Conservation (phyloP, 768 basidiomycete genomes). For the Suillus lakei region DNA sequence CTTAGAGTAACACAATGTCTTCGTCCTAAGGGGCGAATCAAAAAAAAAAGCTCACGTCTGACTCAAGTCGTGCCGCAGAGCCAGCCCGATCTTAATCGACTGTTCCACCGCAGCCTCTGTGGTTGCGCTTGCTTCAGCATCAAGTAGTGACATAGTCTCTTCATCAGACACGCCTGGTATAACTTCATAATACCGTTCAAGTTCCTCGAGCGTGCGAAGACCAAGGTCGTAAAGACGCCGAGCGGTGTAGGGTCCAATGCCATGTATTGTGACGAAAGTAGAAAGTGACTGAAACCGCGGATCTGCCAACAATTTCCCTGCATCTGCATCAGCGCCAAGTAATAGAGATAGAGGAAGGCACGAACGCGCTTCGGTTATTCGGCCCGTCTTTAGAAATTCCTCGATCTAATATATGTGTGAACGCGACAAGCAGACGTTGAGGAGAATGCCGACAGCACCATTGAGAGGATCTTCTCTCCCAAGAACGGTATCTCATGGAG, state of each 20-base stretch:
- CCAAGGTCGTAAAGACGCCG: constrained; percentile 66
- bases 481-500: constrained; percentile 51
- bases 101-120: constrained; percentile 37
- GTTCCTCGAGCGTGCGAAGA: constrained; percentile 68
- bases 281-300: constrained; percentile 61
- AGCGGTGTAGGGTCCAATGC: constrained; percentile 76
- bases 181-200: constrained; percentile 64
- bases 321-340: not conserved
- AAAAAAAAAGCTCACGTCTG: constrained; percentile 40
- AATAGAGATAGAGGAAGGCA: constrained; percentile 1
- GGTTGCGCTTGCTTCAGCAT: constrained; percentile 15
- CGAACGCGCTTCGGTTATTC: constrained; percentile 64
- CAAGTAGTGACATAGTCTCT: constrained; percentile 27
- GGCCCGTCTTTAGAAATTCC: constrained; percentile 60
- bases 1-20: not conserved
- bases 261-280: constrained; percentile 66
- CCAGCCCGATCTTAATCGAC: constrained; percentile 62
- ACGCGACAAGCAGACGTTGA: not conserved
- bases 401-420: constrained; percentile 48
- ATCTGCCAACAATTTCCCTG: constrained; percentile 53
- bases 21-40: not conserved
- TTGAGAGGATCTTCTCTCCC: constrained; percentile 54
- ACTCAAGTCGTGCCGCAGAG: constrained; percentile 60
- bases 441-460: constrained; percentile 39
- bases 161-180: constrained; percentile 41